phyloP scores from a whole-genome alignment of 164 flowering plant species.

The Vitis amurensis region DNA sequence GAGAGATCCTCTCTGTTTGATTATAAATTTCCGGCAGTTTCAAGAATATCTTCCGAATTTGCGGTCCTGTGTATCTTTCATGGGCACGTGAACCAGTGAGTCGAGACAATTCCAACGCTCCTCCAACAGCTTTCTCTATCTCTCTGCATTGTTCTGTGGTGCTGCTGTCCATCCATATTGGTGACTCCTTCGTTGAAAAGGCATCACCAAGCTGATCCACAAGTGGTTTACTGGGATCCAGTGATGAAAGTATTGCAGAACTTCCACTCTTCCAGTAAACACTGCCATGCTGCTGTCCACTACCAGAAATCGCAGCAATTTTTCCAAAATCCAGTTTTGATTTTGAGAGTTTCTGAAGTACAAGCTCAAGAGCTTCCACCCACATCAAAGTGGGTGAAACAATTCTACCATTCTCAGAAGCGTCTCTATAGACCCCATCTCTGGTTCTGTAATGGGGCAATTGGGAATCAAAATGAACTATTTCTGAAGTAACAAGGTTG shows the following conservation, averaged over 20 bases:
- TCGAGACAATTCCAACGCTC: conserved; percentile 70
- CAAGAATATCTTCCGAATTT: conserved; percentile 72
- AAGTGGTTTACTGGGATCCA: conserved; percentile 57
- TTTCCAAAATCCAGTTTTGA: conserved; percentile 65
- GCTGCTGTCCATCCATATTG: conserved; percentile 98
- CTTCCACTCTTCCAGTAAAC: conserved; percentile 92
- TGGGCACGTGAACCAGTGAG: conserved; percentile 87
- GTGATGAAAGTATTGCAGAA: conserved; percentile 43
- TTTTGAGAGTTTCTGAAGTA: conserved; percentile 57
- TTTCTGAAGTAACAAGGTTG: conserved; percentile 60
- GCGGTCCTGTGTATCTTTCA: conserved; percentile 92
- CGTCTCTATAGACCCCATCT: conserved; percentile 86
- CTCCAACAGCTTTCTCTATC: conserved; percentile 86
- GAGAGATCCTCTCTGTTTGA: conserved; percentile 86
- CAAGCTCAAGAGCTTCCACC: conserved; percentile 88
- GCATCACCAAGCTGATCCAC: conserved; percentile 64
- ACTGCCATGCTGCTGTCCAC: conserved; percentile 98
- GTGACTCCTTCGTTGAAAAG: conserved; percentile 78
- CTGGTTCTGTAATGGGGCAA: conserved; percentile 87
- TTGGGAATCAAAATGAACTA: conserved; percentile 77
- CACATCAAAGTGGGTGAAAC: conserved; percentile 96
- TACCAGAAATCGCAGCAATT: conserved; percentile 82
- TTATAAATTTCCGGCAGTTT: conserved; percentile 66
- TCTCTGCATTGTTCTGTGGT: conserved; percentile 83
- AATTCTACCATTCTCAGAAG: conserved; percentile 66